Evolutionary conservation across 768 basidiomycete species (phyloP).

Genomic region (Boletus bicolor): DNA sequence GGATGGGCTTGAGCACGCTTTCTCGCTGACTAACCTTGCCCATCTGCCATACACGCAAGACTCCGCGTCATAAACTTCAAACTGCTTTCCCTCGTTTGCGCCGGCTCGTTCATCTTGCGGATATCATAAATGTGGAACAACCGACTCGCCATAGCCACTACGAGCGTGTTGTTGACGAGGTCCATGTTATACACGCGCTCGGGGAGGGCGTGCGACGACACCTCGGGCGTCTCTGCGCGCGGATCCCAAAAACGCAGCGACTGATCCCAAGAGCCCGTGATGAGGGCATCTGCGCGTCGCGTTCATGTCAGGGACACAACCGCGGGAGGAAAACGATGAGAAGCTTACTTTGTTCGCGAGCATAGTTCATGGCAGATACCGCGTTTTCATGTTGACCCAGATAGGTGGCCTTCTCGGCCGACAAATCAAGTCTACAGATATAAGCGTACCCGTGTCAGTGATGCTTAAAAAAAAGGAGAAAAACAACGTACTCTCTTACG

Average conservation of each 20-base stretch:
- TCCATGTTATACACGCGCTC: slow-evolving; percentile 87
- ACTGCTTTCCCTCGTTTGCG: slow-evolving; percentile 85
- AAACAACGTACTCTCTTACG: slow-evolving; percentile 60
- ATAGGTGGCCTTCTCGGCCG: slow-evolving; percentile 64
- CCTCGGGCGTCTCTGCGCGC: slow-evolving; percentile 53
- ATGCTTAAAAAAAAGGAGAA: neutral
- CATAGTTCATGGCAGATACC: slow-evolving; percentile 74
- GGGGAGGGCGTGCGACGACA: slow-evolving; percentile 61
- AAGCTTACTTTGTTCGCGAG: slow-evolving; percentile 58
- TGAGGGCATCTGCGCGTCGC: slow-evolving; percentile 52
- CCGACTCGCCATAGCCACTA: slow-evolving; percentile 91
- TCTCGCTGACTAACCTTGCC: slow-evolving; percentile 56
- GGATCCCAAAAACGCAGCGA: slow-evolving; percentile 88
- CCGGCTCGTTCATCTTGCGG: slow-evolving; percentile 68
- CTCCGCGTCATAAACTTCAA: slow-evolving; percentile 94
- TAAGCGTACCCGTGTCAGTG: neutral
- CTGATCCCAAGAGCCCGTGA: slow-evolving; percentile 92
- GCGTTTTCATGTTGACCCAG: slow-evolving; percentile 81
- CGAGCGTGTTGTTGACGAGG: slow-evolving; percentile 71
- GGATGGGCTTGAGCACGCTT: slow-evolving; percentile 17
- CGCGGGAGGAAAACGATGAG: neutral
- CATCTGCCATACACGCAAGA: slow-evolving; percentile 89
- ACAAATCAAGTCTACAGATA: slow-evolving; percentile 59
- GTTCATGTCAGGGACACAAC: neutral
- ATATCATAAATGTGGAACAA: slow-evolving; percentile 89